Evolutionary conservation across 148 eudicot species (phyloP).

Genomic region (Gaultheria prostrata): DNA sequence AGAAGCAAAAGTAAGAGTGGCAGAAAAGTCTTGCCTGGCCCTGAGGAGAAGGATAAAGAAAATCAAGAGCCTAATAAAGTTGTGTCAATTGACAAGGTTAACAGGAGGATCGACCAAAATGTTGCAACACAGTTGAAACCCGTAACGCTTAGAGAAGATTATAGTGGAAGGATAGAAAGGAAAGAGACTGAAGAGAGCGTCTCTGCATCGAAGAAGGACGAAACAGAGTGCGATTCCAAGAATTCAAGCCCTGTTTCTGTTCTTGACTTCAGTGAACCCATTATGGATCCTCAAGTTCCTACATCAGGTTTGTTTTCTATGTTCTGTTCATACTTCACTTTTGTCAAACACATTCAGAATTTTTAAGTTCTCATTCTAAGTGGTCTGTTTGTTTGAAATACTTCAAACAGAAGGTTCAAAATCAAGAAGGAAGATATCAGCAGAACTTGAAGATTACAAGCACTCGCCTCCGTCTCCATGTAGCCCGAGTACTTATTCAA

Average conservation of each 20-base stretch:
- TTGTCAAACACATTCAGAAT: neutral
- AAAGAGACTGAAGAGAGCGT: neutral
- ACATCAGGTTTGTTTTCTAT: constrained; percentile 42
- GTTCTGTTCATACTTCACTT: neutral
- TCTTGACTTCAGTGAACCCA: constrained; percentile 56
- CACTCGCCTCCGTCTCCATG: constrained; percentile 19
- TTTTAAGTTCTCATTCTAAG: neutral
- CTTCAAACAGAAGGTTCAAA: constrained; percentile 41
- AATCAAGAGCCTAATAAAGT: neutral
- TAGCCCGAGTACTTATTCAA: neutral
- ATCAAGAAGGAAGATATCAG: constrained; percentile 35
- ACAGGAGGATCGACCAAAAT: neutral
- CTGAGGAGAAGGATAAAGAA: constrained; percentile 11
- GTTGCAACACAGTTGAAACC: neutral
- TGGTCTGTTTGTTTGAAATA: neutral
- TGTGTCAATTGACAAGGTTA: neutral
- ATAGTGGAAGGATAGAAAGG: constrained; percentile 23
- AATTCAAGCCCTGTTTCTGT: constrained; percentile 85
- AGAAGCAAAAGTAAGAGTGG: neutral
- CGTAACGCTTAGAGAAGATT: constrained; percentile 7
- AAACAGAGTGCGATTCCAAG: constrained; percentile 46
- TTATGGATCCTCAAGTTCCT: constrained; percentile 39
- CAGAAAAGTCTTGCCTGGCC: neutral
- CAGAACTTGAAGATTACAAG: constrained; percentile 22
- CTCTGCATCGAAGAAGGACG: constrained; percentile 26